Evolutionary conservation across 1,139 yeast species (phyloP), one percentile per base, ranked within the genome.

Genomic region (Kodamaea sp.): DNA sequence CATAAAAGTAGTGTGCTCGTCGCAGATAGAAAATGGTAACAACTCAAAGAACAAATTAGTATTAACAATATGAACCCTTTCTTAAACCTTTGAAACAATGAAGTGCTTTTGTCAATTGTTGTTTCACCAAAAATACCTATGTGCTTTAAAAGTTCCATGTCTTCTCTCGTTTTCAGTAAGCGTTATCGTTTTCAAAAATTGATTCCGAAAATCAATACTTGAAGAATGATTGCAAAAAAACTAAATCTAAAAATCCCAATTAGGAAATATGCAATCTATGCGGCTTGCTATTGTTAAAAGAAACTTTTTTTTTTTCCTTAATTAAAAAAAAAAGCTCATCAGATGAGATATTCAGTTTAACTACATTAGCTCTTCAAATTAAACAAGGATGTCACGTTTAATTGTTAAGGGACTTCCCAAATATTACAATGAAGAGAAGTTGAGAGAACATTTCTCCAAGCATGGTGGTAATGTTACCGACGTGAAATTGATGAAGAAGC

Each of bases 361-460:
- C 20, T 15, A 15, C 20, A 15, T 15, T 15, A 15, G 20, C 20
- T 15, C 4, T 32, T n/a, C 24, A 25, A 29, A 35, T 24, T 31
- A 20, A 8, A 31, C 22, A 20, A 41, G 31, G 32, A 84, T 84
- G 96, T 90, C 98, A 30, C 84, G 99, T 63, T 75, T 94, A 43
- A 92, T 92, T 52, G 96, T 94, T n/a, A 94, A 88, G 61, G 95
- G 95, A 33, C 71, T 92, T 42, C 98, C 99, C 22, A 69, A 73
- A 47, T 86, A 86, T 57, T 75, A 81, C 45, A 79, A 83, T 1
- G 97, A 92, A 57, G 89, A 79, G 2, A 80, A 84, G 49, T 67
- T 92, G 44, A 72, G 73, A 45, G 76, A 75, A 24, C 92, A 84
- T 57, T 92, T 92, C 57, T 60, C 73, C 27, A 70, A 77, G 47